Evolutionary conservation across 768 basidiomycete genomes (phyloP).

Genomic region (Suillus ampliporus): DNA sequence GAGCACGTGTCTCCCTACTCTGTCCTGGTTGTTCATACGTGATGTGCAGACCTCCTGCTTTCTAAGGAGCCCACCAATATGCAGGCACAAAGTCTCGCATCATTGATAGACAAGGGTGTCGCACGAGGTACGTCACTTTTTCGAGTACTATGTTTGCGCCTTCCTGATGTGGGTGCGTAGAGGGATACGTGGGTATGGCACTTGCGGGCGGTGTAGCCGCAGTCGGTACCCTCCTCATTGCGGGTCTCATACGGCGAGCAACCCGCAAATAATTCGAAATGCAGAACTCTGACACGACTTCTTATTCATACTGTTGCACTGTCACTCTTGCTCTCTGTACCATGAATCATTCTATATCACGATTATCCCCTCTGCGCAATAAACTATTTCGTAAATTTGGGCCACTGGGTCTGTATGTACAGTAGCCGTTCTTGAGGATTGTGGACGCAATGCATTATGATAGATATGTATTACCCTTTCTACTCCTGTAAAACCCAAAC

Average conservation of each 20-base stretch:
- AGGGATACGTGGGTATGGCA: slow-evolving; percentile 99
- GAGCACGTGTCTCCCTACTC: not conserved
- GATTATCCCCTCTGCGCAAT: slow-evolving; percentile 16
- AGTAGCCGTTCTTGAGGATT: not conserved
- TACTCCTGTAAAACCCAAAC: not conserved
- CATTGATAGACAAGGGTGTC: slow-evolving; percentile 87
- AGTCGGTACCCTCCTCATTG: slow-evolving; percentile 74
- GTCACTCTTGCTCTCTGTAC: slow-evolving; percentile 17
- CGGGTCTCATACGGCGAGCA: slow-evolving; percentile 86
- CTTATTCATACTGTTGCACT: slow-evolving; percentile 21
- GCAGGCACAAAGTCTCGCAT: slow-evolving; percentile 85
- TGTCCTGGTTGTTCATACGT: slow-evolving; percentile 10
- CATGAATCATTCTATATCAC: slow-evolving; percentile 34
- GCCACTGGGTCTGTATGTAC: slow-evolving; percentile 15
- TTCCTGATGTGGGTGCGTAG: slow-evolving; percentile 44
- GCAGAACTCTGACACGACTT: slow-evolving; percentile 21
- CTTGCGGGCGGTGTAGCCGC: slow-evolving; percentile 91
- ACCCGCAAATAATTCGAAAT: slow-evolving; percentile 44
- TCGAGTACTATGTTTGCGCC: not conserved
- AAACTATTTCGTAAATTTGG: slow-evolving; percentile 16
- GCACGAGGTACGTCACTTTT: slow-evolving; percentile 63
- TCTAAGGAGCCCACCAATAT: slow-evolving; percentile 93
- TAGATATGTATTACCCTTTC: not conserved
- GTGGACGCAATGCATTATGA: slow-evolving; percentile 2
- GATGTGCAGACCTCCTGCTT: slow-evolving; percentile 70